Evolutionary conservation across 345 rosid species (phyloP), one percentile per base, ranked within the genome.

Genomic region (Gossypium stocksii): DNA sequence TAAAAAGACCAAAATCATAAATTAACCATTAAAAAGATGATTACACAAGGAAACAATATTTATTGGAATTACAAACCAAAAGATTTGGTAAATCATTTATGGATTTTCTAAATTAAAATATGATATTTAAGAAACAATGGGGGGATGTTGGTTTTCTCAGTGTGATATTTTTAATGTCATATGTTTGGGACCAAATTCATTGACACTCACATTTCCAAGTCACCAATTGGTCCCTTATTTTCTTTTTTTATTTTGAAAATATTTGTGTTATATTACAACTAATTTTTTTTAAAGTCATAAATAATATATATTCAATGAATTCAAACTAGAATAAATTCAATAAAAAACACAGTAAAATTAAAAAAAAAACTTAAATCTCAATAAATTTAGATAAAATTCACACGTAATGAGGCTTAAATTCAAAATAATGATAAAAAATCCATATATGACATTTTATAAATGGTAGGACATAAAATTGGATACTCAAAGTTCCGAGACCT

Each of bases 101-200:
- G 59, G 68, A 66, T 74, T 58, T 56, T 77, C 67, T 12, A 49
- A 79, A 88, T 83, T 80, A 86, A 19, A 20, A 86, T 85, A 83
- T 83, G 78, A 76, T 73, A 82, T 34, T 34, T 34, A 34, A 34
- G 22, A n/a, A 83, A 74, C 76, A 80, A 69, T 79, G 71, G 79
- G 60, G 60, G 87, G 83, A 86, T 83, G 87, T 85, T 77, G 89
- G 85, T 80, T 77, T 81, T 15, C 52, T 48, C 71, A 77, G 29
- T 9, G 25, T 66, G 74, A 61, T 25, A 68, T 27, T 66, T 63
- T 74, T 70, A 72, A 78, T 38, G 73, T 52, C 38, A 74, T 12
- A 27, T 44, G 80, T 44, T 17, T 75, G 81, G 48, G 82, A 77
- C 73, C 80, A 73, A 58, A 78, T 74, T 78, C 78, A 74, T 79